Percentiles rank a stretch among this genome's conserved stretches.
Conservation (phyloP, 306 rosid species). For the Begonia peltatifolia region DNA sequence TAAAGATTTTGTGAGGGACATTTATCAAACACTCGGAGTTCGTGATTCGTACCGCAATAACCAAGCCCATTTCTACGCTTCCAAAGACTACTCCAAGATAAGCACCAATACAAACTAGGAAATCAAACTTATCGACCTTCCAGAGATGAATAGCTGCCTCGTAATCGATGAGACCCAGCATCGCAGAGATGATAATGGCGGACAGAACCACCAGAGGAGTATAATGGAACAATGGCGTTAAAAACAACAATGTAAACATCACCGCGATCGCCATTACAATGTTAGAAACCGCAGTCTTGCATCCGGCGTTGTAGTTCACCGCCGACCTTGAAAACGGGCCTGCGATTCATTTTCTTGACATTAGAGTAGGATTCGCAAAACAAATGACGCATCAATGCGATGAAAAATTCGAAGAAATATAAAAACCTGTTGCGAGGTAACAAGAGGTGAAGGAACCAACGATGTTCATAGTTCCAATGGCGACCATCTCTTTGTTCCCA, state of each 20-base stretch:
- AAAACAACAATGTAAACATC: slow-evolving; percentile 1
- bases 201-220: not conserved
- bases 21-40: not conserved
- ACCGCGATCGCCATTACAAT: not conserved
- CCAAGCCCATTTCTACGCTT: not conserved
- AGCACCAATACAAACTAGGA: slow-evolving; percentile 1
- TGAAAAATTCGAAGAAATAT: no score
- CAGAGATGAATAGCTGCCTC: not conserved
- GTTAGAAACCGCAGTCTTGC: not conserved
- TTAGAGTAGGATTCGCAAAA: no score
- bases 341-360: no score
- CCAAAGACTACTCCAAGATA: not conserved
- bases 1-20: not conserved
- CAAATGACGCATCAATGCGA: no score
- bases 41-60: not conserved
- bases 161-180: not conserved
- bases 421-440: not conserved
- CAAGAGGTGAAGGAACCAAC: not conserved
- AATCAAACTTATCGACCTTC: not conserved
- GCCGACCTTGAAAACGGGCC: not conserved
- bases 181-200: slow-evolving; percentile 1
- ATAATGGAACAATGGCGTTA: slow-evolving; percentile 1
- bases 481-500: slow-evolving; percentile 5
- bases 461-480: not conserved
- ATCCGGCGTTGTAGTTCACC: not conserved